Percentiles rank a stretch among this genome's conserved stretches.
Conservation (phyloP, 2,329 filamentous ascomycete species). For the Talaromyces sp. region DNA sequence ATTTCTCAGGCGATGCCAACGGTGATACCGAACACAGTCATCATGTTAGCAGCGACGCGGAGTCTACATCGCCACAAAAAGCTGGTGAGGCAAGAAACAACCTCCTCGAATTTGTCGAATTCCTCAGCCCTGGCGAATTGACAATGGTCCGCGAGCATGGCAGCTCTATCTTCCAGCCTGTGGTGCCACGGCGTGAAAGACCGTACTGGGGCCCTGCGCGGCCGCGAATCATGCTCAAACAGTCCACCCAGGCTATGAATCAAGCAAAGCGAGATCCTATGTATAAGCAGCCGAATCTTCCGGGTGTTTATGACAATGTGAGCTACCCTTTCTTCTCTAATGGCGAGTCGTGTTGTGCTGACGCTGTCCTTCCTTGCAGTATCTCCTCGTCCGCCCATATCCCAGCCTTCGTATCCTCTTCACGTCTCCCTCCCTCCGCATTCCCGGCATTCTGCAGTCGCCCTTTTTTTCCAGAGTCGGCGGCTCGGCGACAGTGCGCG, state of each 20-base stretch:
- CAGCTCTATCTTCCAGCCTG: constrained; percentile 43
- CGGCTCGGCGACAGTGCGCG: constrained; percentile 46
- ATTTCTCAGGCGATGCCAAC: neutral
- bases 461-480: constrained; percentile 41
- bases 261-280: neutral
- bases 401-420: constrained; percentile 63
- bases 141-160: constrained; percentile 58
- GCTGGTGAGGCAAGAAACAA: constrained; percentile 47
- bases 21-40: too few species aligned
- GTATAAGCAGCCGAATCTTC: constrained; percentile 8
- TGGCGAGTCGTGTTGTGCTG: too few species aligned
- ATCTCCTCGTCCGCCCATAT: constrained; percentile 49
- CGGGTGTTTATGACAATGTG: constrained; percentile 54
- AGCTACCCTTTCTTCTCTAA: constrained; percentile 18
- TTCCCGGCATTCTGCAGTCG: constrained; percentile 61
- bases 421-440: constrained; percentile 60
- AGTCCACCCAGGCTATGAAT: neutral
- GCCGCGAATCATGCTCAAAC: constrained; percentile 2
- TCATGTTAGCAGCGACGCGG: neutral
- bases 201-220: constrained; percentile 6
- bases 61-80: constrained; percentile 19
- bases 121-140: constrained; percentile 63
- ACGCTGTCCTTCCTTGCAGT: constrained; percentile 17
- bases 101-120: constrained; percentile 61
- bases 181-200: constrained; percentile 3